Evolutionary conservation across 2,329 filamentous ascomycete species (phyloP).

Genomic region (Cytospora leucostoma): DNA sequence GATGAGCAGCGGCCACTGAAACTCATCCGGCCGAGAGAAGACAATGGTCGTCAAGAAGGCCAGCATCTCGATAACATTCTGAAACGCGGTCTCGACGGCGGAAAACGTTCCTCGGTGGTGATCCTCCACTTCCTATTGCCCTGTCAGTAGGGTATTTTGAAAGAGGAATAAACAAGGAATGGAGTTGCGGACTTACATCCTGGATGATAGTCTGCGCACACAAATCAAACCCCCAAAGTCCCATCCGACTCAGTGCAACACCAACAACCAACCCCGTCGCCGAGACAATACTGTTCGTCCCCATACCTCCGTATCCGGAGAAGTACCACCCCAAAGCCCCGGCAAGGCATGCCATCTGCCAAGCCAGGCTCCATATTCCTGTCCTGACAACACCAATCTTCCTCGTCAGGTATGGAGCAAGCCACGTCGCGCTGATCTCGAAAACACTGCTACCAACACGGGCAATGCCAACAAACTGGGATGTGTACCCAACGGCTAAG

Average conservation of each 20-base stretch:
- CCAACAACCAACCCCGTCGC: conserved; percentile 52
- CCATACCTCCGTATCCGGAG: conserved; percentile 29
- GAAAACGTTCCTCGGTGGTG: conserved; percentile 69
- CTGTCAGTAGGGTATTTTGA: background rate
- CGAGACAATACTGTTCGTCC: conserved; percentile 37
- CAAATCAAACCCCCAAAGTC: conserved; percentile 64
- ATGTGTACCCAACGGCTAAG: conserved; percentile 53
- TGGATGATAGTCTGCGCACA: conserved; percentile 63
- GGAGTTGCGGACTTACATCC: conserved; percentile 51
- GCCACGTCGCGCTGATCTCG: conserved; percentile 63
- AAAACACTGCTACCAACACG: conserved; percentile 55
- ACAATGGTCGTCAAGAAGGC: conserved; percentile 67
- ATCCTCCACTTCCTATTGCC: conserved; percentile 51
- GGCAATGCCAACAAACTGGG: conserved; percentile 54
- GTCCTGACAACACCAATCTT: conserved; percentile 61
- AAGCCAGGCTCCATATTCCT: conserved; percentile 70
- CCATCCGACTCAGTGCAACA: conserved; percentile 58
- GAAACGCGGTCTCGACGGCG: conserved; percentile 64
- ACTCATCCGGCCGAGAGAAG: conserved; percentile 63
- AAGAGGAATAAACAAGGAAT: background rate
- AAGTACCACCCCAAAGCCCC: conserved; percentile 48
- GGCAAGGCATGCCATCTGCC: conserved; percentile 62
- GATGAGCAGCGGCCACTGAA: conserved; percentile 62
- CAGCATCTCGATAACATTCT: conserved; percentile 70
- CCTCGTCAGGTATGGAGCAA: conserved; percentile 56